These are phyloP conservation scores for Prorocentrum cordatum DNA, from an alignment of 169 alveolate genomes.

Conservation along the genomic window DNA sequence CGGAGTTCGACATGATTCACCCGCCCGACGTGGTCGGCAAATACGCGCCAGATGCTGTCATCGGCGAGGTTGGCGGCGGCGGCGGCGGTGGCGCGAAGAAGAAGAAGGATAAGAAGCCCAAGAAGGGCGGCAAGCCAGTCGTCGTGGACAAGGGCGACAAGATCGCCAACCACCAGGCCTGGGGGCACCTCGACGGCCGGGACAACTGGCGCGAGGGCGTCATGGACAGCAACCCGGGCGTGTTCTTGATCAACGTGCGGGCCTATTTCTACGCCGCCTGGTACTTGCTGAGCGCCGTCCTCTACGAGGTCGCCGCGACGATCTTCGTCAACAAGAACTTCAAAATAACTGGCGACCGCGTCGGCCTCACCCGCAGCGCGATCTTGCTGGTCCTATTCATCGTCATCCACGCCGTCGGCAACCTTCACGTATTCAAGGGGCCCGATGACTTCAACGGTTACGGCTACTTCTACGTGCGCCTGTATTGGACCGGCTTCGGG, in stretches of 20 bases:
- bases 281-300: slow-evolving; percentile 7
- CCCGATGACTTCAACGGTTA: slow-evolving; percentile 64
- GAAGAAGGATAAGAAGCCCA: background rate
- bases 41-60: background rate
- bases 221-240: slow-evolving; percentile 29
- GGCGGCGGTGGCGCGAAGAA: background rate
- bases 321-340: slow-evolving; percentile 62
- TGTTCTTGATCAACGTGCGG: slow-evolving; percentile 5
- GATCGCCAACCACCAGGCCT: slow-evolving; percentile 17
- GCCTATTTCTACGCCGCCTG: slow-evolving; percentile 51
- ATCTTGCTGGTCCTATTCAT: slow-evolving; percentile 70
- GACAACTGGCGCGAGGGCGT: slow-evolving; percentile 21
- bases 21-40: slow-evolving; percentile 13
- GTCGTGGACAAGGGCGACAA: slow-evolving; percentile 20
- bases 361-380: slow-evolving; percentile 71
- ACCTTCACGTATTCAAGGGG: slow-evolving; percentile 70
- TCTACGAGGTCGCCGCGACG: slow-evolving; percentile 56
- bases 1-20: slow-evolving; percentile 49
- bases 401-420: slow-evolving; percentile 70
- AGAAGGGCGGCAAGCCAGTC: background rate
- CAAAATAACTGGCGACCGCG: slow-evolving; percentile 68
- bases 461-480: slow-evolving; percentile 63
- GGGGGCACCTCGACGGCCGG: slow-evolving; percentile 13
- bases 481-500: slow-evolving; percentile 59
- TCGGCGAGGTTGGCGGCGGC: slow-evolving; percentile 10